A percentile compares a stretch with the other conserved stretches of the same genome.
These are phyloP conservation scores for Fomitopsis serialis DNA, from an alignment of 768 basidiomycete species.

Conservation along the genomic window DNA sequence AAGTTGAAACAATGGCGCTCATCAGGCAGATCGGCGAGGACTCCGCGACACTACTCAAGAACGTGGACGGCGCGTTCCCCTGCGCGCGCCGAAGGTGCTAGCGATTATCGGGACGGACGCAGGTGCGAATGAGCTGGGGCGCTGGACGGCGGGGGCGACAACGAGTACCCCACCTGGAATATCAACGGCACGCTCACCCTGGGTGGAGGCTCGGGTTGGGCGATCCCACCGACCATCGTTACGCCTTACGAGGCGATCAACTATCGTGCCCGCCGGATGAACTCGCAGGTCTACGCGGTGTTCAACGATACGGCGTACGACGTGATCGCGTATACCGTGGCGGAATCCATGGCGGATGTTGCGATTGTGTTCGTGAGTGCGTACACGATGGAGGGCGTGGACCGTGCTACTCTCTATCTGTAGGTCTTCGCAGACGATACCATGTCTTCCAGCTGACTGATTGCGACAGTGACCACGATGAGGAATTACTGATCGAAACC, in stretches of 20 bases:
- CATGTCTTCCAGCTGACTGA: background rate
- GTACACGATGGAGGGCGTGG: constrained; percentile 38
- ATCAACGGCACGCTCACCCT: constrained; percentile 57
- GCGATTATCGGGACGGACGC: constrained; percentile 44
- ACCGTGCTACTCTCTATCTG: constrained; percentile 51
- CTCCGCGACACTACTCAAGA: constrained; percentile 61
- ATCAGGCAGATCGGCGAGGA: constrained; percentile 56
- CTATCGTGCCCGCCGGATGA: constrained; percentile 30
- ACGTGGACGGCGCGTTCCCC: constrained; percentile 40
- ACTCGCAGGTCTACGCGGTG: constrained; percentile 39
- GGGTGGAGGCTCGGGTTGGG: constrained; percentile 48
- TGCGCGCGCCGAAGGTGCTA: constrained; percentile 41
- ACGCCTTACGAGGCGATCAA: constrained; percentile 38
- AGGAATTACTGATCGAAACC: constrained; percentile 36
- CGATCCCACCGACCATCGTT: constrained; percentile 46
- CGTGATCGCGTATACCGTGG: constrained; percentile 36
- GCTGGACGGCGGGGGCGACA: background rate
- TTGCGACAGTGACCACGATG: constrained; percentile 16
- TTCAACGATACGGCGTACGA: constrained; percentile 43
- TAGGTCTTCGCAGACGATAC: constrained; percentile 43
- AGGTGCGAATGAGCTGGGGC: background rate
- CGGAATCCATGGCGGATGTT: constrained; percentile 11
- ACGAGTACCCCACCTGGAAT: constrained; percentile 45
- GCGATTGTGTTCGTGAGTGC: constrained; percentile 43
- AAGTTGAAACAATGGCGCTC: constrained; percentile 55